Conservation (phyloP, 441 rosid species). For the Erodium texanum region DNA sequence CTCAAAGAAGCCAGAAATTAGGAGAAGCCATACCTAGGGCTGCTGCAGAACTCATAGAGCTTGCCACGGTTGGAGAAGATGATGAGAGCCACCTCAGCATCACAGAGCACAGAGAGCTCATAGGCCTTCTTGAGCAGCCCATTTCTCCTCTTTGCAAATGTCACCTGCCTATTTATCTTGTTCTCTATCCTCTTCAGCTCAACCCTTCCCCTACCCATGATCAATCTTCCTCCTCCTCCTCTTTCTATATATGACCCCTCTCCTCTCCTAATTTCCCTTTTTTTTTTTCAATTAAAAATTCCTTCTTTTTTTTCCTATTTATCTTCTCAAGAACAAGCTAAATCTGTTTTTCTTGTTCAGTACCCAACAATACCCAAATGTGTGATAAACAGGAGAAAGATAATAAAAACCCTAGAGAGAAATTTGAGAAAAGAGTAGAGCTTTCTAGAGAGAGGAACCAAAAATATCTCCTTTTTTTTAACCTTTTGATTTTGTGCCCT, state of each 20-base stretch:
- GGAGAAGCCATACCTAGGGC: background rate
- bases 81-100: background rate
- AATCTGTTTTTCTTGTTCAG: background rate
- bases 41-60: background rate
- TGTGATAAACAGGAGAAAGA: background rate
- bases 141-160: background rate
- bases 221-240: too few species aligned
- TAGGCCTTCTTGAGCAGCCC: background rate
- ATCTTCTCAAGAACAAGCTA: background rate
- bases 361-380: background rate
- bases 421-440: background rate
- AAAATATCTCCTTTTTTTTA: background rate
- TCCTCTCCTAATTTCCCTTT: background rate
- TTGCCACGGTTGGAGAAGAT: background rate
- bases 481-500: background rate
- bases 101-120: background rate
- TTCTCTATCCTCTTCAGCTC: background rate
- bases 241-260: too few species aligned
- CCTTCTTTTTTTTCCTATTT: background rate
- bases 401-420: background rate
- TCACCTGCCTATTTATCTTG: slow-evolving; percentile 3
- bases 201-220: background rate
- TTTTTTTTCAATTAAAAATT: too few species aligned
- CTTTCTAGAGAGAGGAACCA: background rate
- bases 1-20: background rate